These are phyloP conservation scores for Phytophthora sansomeana DNA, from an alignment of 352 stramenopile genomes.

Conservation along the genomic window DNA sequence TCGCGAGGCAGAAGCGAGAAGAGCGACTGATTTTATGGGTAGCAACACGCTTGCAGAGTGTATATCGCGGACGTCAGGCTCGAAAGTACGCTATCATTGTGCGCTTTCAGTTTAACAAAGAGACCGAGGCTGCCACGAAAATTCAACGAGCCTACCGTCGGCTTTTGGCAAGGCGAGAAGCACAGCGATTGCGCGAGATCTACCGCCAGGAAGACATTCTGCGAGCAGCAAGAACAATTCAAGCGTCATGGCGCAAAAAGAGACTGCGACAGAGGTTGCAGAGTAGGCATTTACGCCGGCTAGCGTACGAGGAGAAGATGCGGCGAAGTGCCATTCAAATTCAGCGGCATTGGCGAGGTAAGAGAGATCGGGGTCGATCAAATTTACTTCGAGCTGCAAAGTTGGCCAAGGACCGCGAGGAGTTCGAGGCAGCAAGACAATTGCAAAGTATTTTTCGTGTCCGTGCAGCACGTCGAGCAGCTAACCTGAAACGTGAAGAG, in stretches of 20 bases:
- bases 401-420: conserved; percentile 35
- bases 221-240: conserved; percentile 43
- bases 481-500: conserved; percentile 46
- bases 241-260: conserved; percentile 57
- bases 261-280: conserved; percentile 42
- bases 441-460: conserved; percentile 69
- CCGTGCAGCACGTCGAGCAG: conserved; percentile 50
- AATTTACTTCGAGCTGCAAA: conserved; percentile 41
- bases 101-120: conserved; percentile 57
- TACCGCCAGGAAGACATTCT: conserved; percentile 30
- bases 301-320: conserved; percentile 32
- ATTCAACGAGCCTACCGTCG: conserved; percentile 61
- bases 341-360: conserved; percentile 80
- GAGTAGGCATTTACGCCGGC: conserved; percentile 25
- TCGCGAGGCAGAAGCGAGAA: conserved; percentile 54
- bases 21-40: conserved; percentile 62
- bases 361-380: conserved; percentile 42
- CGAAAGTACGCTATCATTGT: conserved; percentile 53
- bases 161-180: conserved; percentile 23
- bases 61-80: conserved; percentile 68
- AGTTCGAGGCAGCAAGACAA: conserved; percentile 58
- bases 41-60: conserved; percentile 65
- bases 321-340: conserved; percentile 57
- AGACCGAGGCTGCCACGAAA: conserved; percentile 60
- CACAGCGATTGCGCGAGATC: conserved; percentile 22